Evolutionary conservation across 805 yeast genomes (phyloP).

Genomic region (Torulaspora quercuum): DNA sequence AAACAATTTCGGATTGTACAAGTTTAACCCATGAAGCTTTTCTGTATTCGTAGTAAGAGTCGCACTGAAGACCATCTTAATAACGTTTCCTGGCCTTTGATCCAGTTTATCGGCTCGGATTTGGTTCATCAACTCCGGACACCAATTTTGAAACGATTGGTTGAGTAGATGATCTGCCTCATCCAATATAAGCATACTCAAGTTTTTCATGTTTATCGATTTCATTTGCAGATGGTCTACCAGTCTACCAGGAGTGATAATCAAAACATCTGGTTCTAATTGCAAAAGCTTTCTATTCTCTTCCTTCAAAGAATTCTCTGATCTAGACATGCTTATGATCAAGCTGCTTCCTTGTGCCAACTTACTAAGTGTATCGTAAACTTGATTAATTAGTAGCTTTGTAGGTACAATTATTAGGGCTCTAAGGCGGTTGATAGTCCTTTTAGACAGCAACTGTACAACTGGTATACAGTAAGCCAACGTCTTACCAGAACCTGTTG

Average conservation of each 20-base stretch:
- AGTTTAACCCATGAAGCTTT: constrained; percentile 66
- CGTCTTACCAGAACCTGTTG: constrained; percentile 96
- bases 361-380: constrained; percentile 55
- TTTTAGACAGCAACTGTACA: constrained; percentile 57
- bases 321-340: constrained; percentile 48
- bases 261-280: constrained; percentile 60
- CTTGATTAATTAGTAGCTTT: constrained; percentile 80
- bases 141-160: constrained; percentile 95
- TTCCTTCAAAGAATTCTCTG: constrained; percentile 56
- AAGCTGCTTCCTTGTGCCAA: constrained; percentile 67
- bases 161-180: constrained; percentile 81
- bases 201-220: constrained; percentile 46
- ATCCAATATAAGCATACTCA: constrained; percentile 67
- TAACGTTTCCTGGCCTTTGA: constrained; percentile 40
- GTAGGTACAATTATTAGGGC: constrained; percentile 88
- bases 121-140: constrained; percentile 45
- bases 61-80: constrained; percentile 81
- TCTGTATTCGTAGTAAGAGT: constrained; percentile 93
- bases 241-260: constrained; percentile 75
- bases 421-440: constrained; percentile 69
- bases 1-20: constrained; percentile 63
- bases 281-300: constrained; percentile 52
- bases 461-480: constrained; percentile 84
- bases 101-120: constrained; percentile 37
- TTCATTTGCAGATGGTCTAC: constrained; percentile 62